Base-by-base conservation (phyloP, 306 rosid species). In the Cucumis cinereus region DNA sequence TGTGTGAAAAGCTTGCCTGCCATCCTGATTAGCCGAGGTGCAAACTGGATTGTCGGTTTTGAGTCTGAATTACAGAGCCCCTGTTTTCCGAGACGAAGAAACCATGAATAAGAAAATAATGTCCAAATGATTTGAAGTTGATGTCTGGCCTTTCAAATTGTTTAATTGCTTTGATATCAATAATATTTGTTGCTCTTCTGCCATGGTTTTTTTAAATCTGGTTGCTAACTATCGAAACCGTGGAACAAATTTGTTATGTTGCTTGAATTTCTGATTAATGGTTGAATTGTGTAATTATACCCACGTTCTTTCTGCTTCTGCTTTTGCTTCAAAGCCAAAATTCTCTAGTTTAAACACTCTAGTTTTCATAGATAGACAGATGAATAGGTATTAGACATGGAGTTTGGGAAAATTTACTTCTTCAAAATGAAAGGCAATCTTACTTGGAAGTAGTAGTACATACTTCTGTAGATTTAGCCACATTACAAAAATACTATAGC, bases 71-170 rank as follows among this genome's bases (percentile, higher is more conserved):
- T 26, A 26, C 58, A 9, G 75, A 8, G 8, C 40, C 75, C 22
- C 41, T 49, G 40, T 71, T 45, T 7, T 23, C 41, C 10, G 0
- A 71, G 59, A 71, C 24, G 17, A 71, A 49, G 75, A 71, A 71
- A 24, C 75, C 56, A 20, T 49, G 75, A 71, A 47, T 71, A 49
- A 71, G 58, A 47, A 47, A 71, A 49, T 71, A 71, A 71, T 49
- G 59, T 24, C 9, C 8, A 24, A 26, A 71, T 20, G 58, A 26
- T 71, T 47, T 71, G 59, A 47, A 26, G 58, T 71, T 71, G 58
- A 71, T 71, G 57, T 71, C 58, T 71, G 59, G 40, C 75, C 23
- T 71, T 70, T 71, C 59, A 70, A 24, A 70, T 47, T 47, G 57
- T 24, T 70, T 45, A 24, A 6, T 47, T 47, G 24, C 10, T 47